Base-by-base conservation (phyloP, 345 rosid genomes). In the Linum lewisii region DNA sequence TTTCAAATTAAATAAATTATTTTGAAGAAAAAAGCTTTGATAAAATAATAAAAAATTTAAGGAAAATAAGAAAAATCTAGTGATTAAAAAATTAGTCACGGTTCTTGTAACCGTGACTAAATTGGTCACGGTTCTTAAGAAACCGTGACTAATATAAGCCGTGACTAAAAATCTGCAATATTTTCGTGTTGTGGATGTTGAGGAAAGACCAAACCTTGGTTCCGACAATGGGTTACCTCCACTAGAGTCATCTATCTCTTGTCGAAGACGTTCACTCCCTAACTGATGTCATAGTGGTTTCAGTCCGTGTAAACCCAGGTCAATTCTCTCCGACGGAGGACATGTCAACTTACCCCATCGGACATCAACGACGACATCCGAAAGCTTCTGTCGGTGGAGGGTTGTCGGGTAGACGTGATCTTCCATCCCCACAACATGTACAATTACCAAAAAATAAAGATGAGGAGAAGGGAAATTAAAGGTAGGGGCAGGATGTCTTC, bases 141-240 rank as follows among this genome's bases (percentile, higher is more conserved):
- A n/a, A n/a, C n/a, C n/a, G n/a, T n/a, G n/a, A n/a, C n/a, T n/a
- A n/a, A n/a, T n/a, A n/a, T n/a, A n/a, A n/a, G n/a, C n/a, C n/a
- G n/a, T n/a, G n/a, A n/a, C n/a, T n/a, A n/a, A n/a, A n/a, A n/a
- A n/a, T n/a, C n/a, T n/a, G n/a, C n/a, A n/a, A n/a, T n/a, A n/a
- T n/a, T n/a, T n/a, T n/a, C n/a, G n/a, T n/a, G n/a, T n/a, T n/a
- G n/a, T n/a, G n/a, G 95, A 63, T 70, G 79, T 16, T 72, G 75
- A 63, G 88, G 90, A 57, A 83, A 81, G 70, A 78, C 77, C 58
- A 77, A n/a, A 87, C 82, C 16, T 63, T 86, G 1, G 89, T 88
- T 5, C 94, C 97, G 60, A 86, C 95, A 9, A 88, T 92, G 98
- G 98, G 97, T 38, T 92, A 77, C 68, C 97, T 92, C 54, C 97